Conservation (phyloP, 495 filamentous ascomycete genomes). For the Wilcoxina mikolae region DNA sequence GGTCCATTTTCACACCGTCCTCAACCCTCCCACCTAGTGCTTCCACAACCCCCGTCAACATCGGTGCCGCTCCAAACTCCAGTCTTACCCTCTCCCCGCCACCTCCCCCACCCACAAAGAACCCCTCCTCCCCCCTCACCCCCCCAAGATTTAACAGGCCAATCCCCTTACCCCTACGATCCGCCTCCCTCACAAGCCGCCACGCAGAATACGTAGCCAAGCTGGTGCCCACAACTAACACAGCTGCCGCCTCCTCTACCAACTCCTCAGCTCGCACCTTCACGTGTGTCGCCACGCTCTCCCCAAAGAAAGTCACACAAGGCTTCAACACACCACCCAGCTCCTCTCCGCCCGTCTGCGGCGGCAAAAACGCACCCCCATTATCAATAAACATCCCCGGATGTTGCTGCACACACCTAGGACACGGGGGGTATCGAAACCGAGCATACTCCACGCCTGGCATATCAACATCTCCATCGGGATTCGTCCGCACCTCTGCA, state of each 20-base stretch:
- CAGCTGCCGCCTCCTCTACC: slow-evolving; percentile 54
- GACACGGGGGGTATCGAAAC: slow-evolving; percentile 85
- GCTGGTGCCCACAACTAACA: slow-evolving; percentile 76
- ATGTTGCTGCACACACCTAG: slow-evolving; percentile 51
- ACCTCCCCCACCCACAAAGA: slow-evolving; percentile 35
- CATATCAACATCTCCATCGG: slow-evolving; percentile 91
- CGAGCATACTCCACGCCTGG: slow-evolving; percentile 72
- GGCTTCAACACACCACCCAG: slow-evolving; percentile 54
- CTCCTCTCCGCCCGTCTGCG: not conserved
- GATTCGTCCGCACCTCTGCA: slow-evolving; percentile 41
- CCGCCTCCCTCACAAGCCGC: slow-evolving; percentile 70
- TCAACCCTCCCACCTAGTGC: slow-evolving; percentile 1
- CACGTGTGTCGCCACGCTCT: slow-evolving; percentile 53
- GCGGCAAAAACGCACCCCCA: slow-evolving; percentile 47
- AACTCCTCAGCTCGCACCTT: slow-evolving; percentile 65
- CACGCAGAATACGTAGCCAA: slow-evolving; percentile 91
- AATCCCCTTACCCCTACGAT: slow-evolving; percentile 68
- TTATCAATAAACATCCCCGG: slow-evolving; percentile 53
- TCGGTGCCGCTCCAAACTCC: slow-evolving; percentile 15
- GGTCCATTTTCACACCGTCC: too few relatives aligned
- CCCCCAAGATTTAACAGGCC: slow-evolving; percentile 73
- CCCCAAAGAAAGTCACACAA: slow-evolving; percentile 88
- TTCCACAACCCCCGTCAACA: slow-evolving; percentile 21
- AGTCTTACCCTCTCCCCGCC: slow-evolving; percentile 19
- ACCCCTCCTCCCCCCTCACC: slow-evolving; percentile 58